Percentiles rank a stretch among this genome's conserved stretches.
Evolutionary conservation across 2,329 filamentous ascomycete genomes (phyloP).

Genomic region (Gremmenia infestans): DNA sequence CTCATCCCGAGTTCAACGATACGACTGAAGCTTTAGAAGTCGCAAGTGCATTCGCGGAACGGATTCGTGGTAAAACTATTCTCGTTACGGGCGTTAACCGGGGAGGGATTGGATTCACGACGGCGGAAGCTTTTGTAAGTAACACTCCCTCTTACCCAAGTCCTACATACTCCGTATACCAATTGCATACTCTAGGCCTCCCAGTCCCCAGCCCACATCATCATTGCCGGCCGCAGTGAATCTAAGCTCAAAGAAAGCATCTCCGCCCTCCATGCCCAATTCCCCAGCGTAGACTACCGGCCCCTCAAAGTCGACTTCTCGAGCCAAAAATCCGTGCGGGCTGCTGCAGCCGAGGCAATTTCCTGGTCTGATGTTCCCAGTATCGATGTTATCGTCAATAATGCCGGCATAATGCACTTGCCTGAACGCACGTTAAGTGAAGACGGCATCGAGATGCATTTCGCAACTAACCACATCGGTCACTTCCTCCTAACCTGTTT

Average conservation of each 20-base stretch:
- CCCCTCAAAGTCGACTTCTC: constrained; percentile 31
- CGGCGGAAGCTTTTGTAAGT: constrained; percentile 14
- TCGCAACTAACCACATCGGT: constrained; percentile 17
- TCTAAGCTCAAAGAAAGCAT: constrained; percentile 11
- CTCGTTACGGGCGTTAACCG: constrained; percentile 17
- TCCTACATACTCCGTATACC: constrained; percentile 11
- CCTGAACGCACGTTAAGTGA: constrained; percentile 26
- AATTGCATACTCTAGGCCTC: constrained; percentile 17
- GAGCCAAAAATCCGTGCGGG: constrained; percentile 38
- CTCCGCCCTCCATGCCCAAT: constrained; percentile 3
- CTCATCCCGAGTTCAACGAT: constrained; percentile 32
- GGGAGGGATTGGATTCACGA: constrained; percentile 16
- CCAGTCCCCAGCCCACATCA: constrained; percentile 16
- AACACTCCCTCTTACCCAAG: constrained; percentile 18
- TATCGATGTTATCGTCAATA: constrained; percentile 41
- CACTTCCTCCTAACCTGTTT: constrained; percentile 19
- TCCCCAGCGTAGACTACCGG: constrained; percentile 4
- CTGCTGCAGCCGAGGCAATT: constrained; percentile 35
- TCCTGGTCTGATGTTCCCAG: constrained; percentile 34
- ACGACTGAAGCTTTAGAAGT: constrained; percentile 37
- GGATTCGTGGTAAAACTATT: constrained; percentile 34
- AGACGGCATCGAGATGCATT: constrained; percentile 34
- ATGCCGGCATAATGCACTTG: constrained; percentile 38
- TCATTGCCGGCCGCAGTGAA: constrained; percentile 15
- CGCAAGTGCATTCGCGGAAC: constrained; percentile 32